A percentile compares a stretch with the other conserved stretches of the same genome.
Evolutionary conservation across 2,329 filamentous ascomycete genomes (phyloP).

Genomic region (Helotiales sp.): DNA sequence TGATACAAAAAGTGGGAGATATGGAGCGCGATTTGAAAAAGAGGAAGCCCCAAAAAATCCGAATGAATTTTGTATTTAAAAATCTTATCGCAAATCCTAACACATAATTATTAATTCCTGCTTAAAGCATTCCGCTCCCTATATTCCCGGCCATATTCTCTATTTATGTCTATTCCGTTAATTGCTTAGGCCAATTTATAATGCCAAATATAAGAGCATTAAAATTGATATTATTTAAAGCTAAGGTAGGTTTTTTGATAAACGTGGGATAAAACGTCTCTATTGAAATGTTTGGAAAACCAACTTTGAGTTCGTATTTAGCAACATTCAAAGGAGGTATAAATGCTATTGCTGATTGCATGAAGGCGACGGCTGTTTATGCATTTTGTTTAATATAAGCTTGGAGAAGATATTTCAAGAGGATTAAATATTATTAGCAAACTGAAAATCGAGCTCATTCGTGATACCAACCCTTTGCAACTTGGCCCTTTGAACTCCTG

Average conservation of each 20-base stretch:
- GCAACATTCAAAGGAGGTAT: background rate
- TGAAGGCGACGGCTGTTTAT: background rate
- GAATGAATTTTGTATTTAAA: background rate
- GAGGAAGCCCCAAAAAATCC: background rate
- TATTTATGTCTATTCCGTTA: background rate
- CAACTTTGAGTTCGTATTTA: background rate
- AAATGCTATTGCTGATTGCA: background rate
- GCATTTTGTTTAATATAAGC: background rate
- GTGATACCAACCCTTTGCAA: background rate
- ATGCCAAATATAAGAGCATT: background rate
- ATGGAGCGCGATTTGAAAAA: background rate
- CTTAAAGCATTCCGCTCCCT: background rate
- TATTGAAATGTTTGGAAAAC: background rate
- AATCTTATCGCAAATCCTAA: background rate
- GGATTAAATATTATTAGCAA: background rate
- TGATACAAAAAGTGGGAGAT: background rate
- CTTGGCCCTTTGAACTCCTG: background rate
- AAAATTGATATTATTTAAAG: background rate
- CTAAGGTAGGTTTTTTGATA: background rate
- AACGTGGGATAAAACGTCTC: background rate
- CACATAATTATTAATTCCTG: background rate
- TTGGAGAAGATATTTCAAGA: background rate
- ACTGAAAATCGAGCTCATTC: background rate
- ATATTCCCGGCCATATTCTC: background rate
- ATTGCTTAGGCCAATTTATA: background rate